phyloP scores from a whole-genome alignment of 192 early-diverging fungal genomes.

The Lobosporangium transversale region DNA sequence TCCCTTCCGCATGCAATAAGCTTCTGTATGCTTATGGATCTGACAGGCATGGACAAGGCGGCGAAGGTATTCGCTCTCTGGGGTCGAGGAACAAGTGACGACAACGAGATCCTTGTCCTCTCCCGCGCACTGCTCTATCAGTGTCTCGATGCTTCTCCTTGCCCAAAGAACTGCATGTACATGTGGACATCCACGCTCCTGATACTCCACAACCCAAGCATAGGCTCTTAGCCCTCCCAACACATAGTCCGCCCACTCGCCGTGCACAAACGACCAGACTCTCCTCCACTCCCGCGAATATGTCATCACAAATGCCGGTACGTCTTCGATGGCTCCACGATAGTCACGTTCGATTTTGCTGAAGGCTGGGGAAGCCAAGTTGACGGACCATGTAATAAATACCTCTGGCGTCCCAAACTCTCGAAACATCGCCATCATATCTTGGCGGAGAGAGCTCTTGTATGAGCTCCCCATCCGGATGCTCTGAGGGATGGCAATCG shows the following conservation, averaged over 20 bases:
- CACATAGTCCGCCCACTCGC: not conserved
- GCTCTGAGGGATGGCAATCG: not conserved
- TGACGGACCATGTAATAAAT: constrained; percentile 12
- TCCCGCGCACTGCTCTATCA: not conserved
- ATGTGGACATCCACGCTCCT: constrained; percentile 14
- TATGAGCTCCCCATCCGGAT: not conserved
- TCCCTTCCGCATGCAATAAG: not conserved
- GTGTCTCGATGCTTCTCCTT: not conserved
- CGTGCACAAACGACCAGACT: not conserved
- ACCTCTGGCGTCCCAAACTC: constrained; percentile 8
- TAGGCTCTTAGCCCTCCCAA: not conserved
- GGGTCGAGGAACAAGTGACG: not conserved
- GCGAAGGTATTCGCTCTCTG: not conserved
- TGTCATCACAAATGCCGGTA: not conserved
- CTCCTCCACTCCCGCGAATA: not conserved
- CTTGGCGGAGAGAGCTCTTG: not conserved
- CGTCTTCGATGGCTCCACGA: too few relatives aligned
- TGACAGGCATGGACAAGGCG: not conserved
- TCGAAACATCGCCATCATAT: constrained; percentile 7
- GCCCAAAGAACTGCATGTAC: constrained; percentile 7
- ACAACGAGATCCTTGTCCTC: not conserved
- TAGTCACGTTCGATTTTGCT: too few relatives aligned
- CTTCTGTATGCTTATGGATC: not conserved
- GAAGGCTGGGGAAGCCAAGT: too few relatives aligned
- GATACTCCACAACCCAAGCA: constrained; percentile 3